phyloP scores from a whole-genome alignment of 257 asterid species.

The Salvia miltiorrhiza region DNA sequence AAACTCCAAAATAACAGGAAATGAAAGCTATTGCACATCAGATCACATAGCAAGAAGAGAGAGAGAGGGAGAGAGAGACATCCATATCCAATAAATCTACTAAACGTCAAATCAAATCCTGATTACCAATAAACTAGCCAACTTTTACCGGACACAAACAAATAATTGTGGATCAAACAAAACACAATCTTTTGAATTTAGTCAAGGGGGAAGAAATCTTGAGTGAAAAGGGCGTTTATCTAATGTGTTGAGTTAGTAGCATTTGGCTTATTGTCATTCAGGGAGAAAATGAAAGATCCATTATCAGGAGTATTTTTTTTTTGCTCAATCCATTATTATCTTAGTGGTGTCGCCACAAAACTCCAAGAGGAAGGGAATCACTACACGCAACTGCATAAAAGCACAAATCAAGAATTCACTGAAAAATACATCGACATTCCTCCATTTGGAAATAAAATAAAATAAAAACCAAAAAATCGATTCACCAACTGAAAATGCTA shows the following conservation, averaged over 20 bases:
- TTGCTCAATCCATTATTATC: slow-evolving; percentile 31
- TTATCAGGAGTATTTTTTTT: too few species aligned
- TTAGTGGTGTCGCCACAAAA: slow-evolving; percentile 38
- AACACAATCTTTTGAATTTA: slow-evolving; percentile 6
- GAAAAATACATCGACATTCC: slow-evolving; percentile 13
- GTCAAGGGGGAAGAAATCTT: slow-evolving; percentile 31
- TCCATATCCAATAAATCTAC: slow-evolving; percentile 40
- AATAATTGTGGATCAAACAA: slow-evolving; percentile 24
- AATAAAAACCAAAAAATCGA: background rate
- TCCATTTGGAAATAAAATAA: background rate
- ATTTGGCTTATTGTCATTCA: slow-evolving; percentile 23
- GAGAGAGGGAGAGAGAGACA: slow-evolving; percentile 28
- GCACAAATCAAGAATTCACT: slow-evolving; percentile 22
- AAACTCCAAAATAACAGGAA: slow-evolving; percentile 54
- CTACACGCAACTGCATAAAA: slow-evolving; percentile 18
- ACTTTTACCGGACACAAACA: slow-evolving; percentile 25
- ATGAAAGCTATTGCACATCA: slow-evolving; percentile 29
- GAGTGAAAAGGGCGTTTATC: slow-evolving; percentile 19
- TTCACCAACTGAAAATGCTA: background rate
- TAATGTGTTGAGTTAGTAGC: slow-evolving; percentile 23
- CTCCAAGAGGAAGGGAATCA: slow-evolving; percentile 29
- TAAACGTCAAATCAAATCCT: slow-evolving; percentile 41
- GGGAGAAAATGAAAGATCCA: slow-evolving; percentile 23
- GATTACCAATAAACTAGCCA: slow-evolving; percentile 23
- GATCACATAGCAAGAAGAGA: slow-evolving; percentile 27